A percentile compares a stretch with the other conserved stretches of the same genome.
These are phyloP conservation scores for Glycine soja DNA, from an alignment of 306 rosid genomes.

Conservation along the genomic window DNA sequence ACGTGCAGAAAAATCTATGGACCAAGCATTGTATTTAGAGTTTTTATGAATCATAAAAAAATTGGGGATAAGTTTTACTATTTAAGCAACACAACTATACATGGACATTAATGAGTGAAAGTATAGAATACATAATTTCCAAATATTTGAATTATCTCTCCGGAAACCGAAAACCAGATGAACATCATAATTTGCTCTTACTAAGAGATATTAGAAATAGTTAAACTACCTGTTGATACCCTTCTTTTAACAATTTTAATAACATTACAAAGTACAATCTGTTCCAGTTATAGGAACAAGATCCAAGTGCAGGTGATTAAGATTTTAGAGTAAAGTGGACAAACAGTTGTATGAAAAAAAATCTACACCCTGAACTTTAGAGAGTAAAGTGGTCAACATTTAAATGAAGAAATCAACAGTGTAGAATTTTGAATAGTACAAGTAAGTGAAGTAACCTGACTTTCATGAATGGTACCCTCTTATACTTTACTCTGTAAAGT, in stretches of 20 bases:
- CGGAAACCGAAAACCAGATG: background rate
- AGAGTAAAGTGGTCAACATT: no score
- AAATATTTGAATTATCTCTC: slow-evolving; percentile 21
- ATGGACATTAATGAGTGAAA: background rate
- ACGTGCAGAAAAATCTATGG: slow-evolving; percentile 31
- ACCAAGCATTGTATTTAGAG: slow-evolving; percentile 1
- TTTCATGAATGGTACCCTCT: no score
- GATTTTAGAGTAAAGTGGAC: background rate
- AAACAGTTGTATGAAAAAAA: background rate
- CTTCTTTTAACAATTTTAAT: background rate
- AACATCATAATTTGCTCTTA: background rate
- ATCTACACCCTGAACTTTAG: no score
- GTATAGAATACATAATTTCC: background rate
- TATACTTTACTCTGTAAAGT: no score
- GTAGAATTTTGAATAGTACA: background rate
- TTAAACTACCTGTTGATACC: background rate
- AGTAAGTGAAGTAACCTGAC: background rate
- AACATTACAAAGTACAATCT: background rate
- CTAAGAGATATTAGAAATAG: background rate
- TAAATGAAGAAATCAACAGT: background rate
- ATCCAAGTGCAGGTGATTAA: background rate
- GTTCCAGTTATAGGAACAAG: background rate
- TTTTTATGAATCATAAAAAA: background rate
- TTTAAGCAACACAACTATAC: background rate
- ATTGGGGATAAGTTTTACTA: background rate